Base-by-base conservation (phyloP, 305 asterid genomes). In the Petunia hybrid region DNA sequence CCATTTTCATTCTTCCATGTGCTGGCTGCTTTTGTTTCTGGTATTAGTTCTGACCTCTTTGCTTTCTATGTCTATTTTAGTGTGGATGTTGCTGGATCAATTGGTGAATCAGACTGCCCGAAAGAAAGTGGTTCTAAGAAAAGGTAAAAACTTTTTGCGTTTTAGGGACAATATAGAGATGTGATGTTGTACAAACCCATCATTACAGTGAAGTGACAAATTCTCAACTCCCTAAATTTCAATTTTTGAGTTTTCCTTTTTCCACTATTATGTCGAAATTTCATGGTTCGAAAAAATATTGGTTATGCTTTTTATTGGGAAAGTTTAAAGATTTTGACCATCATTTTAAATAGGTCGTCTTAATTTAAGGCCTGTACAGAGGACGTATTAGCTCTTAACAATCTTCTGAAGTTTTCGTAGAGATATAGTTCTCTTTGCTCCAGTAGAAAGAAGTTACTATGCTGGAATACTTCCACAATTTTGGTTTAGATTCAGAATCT, bases 11-110 rank as follows among this genome's bases (percentile, higher is more conserved):
- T 46, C 36, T 10, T 74, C 31, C 40, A 40, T 16, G 3, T 41
- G 69, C 59, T 16, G 35, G 79, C 61, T 70, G 68, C 63, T 13
- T 60, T 74, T 60, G 48, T 69, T 63, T 42, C 70, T 77, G 46
- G 53, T 40, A 40, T 51, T 53, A 84, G 43, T 48, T 79, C 82
- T 62, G 13, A 41, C 65, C 59, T 41, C 78, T 66, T 77, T 61
- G n/a, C 56, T 3, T 38, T 55, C 22, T 14, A 4, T 79, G 75
- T 14, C 6, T 7, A 41, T 56, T 74, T 69, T 81, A 84, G 87
- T 77, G 81, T 80, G 75, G 87, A 81, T 61, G 66, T 84, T 77
- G 85, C 61, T 39, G 45, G 82, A 73, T 84, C 84, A 62, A n/a
- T 84, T 69, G 82, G 51, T 45, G 82, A 61, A 61, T 81, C 80